Percentiles rank a stretch among this genome's conserved stretches.
Conservation (phyloP, 306 rosid species). For the Sindora glabra region DNA sequence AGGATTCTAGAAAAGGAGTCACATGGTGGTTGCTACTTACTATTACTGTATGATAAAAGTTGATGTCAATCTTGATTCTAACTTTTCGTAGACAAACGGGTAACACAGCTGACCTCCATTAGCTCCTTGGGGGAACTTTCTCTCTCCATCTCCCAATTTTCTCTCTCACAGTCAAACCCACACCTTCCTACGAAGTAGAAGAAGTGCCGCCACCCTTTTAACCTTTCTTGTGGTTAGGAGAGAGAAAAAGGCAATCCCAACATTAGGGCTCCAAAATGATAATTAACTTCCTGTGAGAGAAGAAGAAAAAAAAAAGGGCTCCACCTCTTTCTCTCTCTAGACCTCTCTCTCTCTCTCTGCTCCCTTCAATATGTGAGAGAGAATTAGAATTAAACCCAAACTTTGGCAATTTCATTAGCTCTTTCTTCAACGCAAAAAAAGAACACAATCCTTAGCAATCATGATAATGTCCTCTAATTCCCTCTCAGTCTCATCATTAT, state of each 20-base stretch:
- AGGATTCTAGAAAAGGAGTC: neutral
- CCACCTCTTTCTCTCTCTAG: neutral
- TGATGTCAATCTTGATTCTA: neutral
- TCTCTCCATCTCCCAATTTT: neutral
- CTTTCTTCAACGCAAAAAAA: slow-evolving; percentile 30
- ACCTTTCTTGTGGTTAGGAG: slow-evolving; percentile 19
- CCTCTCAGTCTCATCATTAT: slow-evolving; percentile 59
- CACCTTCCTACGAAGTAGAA: neutral
- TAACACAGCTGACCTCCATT: slow-evolving; percentile 26
- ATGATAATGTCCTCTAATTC: slow-evolving; percentile 67
- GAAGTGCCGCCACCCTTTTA: neutral
- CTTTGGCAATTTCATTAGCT: slow-evolving; percentile 20
- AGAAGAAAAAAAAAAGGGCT: neutral
- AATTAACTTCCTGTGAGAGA: slow-evolving; percentile 25
- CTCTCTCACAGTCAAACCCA: slow-evolving; percentile 28
- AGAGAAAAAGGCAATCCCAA: slow-evolving; percentile 14
- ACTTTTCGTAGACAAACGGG: slow-evolving; percentile 17
- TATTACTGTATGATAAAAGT: neutral
- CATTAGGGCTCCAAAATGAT: slow-evolving; percentile 23
- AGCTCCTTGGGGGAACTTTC: neutral
- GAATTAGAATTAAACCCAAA: slow-evolving; percentile 8
- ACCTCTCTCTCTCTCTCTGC: slow-evolving; percentile 9
- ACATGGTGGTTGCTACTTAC: too few relatives aligned
- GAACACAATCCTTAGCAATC: slow-evolving; percentile 31
- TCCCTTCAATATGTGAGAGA: slow-evolving; percentile 11